These are phyloP conservation scores for Metarhizium album DNA, from an alignment of 2,329 filamentous ascomycete genomes.

Conservation along the genomic window DNA sequence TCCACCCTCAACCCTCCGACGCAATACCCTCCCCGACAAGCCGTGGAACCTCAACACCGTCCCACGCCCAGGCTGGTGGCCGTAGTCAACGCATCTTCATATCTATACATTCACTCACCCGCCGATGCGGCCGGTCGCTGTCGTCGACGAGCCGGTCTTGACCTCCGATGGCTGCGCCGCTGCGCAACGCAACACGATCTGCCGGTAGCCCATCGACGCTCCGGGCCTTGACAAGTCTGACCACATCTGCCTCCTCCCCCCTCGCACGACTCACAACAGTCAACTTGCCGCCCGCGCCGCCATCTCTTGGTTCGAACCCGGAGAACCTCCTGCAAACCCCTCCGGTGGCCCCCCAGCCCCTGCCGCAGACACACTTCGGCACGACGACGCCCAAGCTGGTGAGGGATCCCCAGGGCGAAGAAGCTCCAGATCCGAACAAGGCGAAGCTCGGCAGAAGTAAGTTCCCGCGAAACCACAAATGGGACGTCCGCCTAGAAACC, in stretches of 20 bases:
- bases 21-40: not conserved
- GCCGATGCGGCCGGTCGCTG: slow-evolving; percentile 3
- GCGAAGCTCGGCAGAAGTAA: slow-evolving; percentile 53
- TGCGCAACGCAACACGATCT: slow-evolving; percentile 12
- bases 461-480: too few species aligned
- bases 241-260: not conserved
- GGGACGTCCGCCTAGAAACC: too few species aligned
- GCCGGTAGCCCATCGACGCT: slow-evolving; percentile 9
- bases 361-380: slow-evolving; percentile 20
- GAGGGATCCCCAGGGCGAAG: slow-evolving; percentile 20
- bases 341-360: not conserved
- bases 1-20: not conserved
- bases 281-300: not conserved
- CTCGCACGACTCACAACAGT: not conserved
- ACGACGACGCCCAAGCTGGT: slow-evolving; percentile 19
- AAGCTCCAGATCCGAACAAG: slow-evolving; percentile 41
- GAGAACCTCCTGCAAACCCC: slow-evolving; percentile 2
- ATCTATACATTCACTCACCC: slow-evolving; percentile 11
- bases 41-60: not conserved
- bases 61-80: not conserved
- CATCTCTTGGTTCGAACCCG: not conserved
- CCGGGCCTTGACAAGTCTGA: slow-evolving; percentile 9
- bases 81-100: not conserved
- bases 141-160: not conserved
- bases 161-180: slow-evolving; percentile 23